Base-by-base conservation (phyloP, 2,329 filamentous ascomycete species). In the Fusarium secorum region DNA sequence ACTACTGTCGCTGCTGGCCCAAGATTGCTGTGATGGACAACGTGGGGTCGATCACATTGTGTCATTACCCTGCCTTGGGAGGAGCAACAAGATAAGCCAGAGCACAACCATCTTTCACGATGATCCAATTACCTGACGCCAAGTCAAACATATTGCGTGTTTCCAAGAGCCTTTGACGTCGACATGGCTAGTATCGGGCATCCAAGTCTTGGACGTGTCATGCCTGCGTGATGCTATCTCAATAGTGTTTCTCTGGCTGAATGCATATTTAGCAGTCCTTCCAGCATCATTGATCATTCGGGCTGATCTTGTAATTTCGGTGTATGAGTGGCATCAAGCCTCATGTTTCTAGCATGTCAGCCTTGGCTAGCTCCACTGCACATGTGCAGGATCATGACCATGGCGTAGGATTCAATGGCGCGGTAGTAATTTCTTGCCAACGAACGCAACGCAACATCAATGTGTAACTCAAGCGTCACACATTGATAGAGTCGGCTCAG, bases 271-370 rank as follows among this genome's bases (percentile, higher is more conserved):
- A 13, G n/a, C 38, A 7, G 35, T 30, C 28, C 20, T 44, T 36
- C n/a, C 28, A 22, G 11, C 18, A n/a, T 9, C 20, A 5, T 17
- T 45, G 33, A 65, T 66, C 38, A 59, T 17, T 33, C 22, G 61
- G 9, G 42, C 38, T 60, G 32, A 41, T 26, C 11, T 66, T 66
- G 63, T 45, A 30, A 65, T 59, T 59, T 65, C 60, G 60, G 44
- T 60, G 63, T 52, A 35, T 17, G 41, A 38, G 22, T 36, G 22
- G 11, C 13, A 11, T 20, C 13, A 14, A 28, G 38, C 33, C 61
- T 60, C 28, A 18, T 2, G 28, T 18, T 15, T 35, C 17, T 18
- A 46, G 52, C n/a, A 26, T 11, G 45, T 36, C 33, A 59, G 63
- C 61, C 24, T 39, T 52, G 33, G 14, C 18, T 24, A 52, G 32